A percentile compares a stretch with the other conserved stretches of the same genome.
Conservation (phyloP, 2,329 filamentous ascomycete species). For the Curvularia hawaiiensis region DNA sequence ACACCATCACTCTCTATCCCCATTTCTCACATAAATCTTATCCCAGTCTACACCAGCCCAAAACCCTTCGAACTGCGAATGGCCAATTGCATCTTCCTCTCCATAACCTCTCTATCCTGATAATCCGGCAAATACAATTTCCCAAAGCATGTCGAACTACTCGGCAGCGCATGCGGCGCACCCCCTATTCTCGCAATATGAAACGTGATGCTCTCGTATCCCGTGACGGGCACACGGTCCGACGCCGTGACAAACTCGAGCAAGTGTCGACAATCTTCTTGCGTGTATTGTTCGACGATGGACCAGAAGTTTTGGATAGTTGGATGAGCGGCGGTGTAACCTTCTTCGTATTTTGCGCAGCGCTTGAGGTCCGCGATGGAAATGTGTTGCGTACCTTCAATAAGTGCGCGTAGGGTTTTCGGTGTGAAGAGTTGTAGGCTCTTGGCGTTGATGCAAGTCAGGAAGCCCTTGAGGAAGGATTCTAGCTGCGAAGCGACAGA, state of each 20-base stretch:
- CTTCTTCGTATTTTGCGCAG: slow-evolving; percentile 76
- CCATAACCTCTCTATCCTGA: slow-evolving; percentile 69
- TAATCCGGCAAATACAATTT: slow-evolving; percentile 88
- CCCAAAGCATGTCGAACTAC: slow-evolving; percentile 91
- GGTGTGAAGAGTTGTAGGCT: slow-evolving; percentile 60
- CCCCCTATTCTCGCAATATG: slow-evolving; percentile 76
- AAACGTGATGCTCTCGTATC: slow-evolving; percentile 81
- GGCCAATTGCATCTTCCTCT: slow-evolving; percentile 79
- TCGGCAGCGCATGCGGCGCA: slow-evolving; percentile 71
- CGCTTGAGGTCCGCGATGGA: slow-evolving; percentile 74
- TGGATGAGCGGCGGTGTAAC: slow-evolving; percentile 72
- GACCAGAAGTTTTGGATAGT: slow-evolving; percentile 84
- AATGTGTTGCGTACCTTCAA: slow-evolving; percentile 84
- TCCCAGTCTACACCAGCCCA: slow-evolving; percentile 54
- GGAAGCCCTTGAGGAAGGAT: slow-evolving; percentile 84
- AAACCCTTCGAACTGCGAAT: slow-evolving; percentile 89
- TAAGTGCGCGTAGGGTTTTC: slow-evolving; percentile 68
- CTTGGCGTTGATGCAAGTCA: slow-evolving; percentile 71
- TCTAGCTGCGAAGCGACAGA: slow-evolving; percentile 71
- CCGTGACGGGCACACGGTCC: slow-evolving; percentile 86
- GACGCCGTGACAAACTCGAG: slow-evolving; percentile 95
- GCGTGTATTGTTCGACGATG: slow-evolving; percentile 70
- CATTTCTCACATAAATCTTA: background rate
- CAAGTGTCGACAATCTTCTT: slow-evolving; percentile 73
- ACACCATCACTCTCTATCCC: no score